Base-by-base conservation (phyloP, 345 rosid genomes). In the Cardiospermum halicacabum region DNA sequence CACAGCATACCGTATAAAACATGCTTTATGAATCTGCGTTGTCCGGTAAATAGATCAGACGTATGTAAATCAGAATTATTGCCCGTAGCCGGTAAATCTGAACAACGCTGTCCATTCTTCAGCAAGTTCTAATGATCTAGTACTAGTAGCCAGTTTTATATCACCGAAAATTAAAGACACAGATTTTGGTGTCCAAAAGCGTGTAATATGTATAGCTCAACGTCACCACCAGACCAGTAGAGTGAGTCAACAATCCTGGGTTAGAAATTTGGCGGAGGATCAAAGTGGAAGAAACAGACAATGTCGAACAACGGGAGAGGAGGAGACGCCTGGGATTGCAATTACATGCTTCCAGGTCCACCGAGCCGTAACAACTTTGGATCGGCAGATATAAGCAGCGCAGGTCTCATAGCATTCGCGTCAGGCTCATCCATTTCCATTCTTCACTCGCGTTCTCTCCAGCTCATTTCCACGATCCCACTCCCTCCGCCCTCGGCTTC, bases 291-390 rank as follows among this genome's bases (percentile, higher is more conserved):
- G 11, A 2, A 10, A 54, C 6, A n/a, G 39, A 34, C 62, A 58
- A 84, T 81, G 86, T 80, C 84, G 49, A 66, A 69, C 62, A 62
- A n/a, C n/a, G n/a, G n/a, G n/a, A n/a, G 76, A 32, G 61, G 75
- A 34, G 69, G 75, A 47, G 75, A 78, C 49, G 72, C 84, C 28
- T 87, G 89, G 88, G 81, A 84, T 68, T 72, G 80, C 21, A 85
- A 85, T 66, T 74, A 75, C 21, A 86, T 82, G 76, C 92, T 93
- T 19, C 97, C 98, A 0, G 98, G 98, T 37, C 97, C 98, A 5
- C 94, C 97, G 3, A 81, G 85, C 72, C 93, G 96, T 65, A 89
- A 82, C 87, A 92, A 89, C 83, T 92, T 92, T 66, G 91, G 91
- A 78, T 80, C 97, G 56, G 77, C 83, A 69, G 97, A 89, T 77